Percentiles rank a stretch among this genome's conserved stretches.
Conservation (phyloP, 2,329 filamentous ascomycete species). For the Ophiognomonia clavigignenti-juglandacearum region DNA sequence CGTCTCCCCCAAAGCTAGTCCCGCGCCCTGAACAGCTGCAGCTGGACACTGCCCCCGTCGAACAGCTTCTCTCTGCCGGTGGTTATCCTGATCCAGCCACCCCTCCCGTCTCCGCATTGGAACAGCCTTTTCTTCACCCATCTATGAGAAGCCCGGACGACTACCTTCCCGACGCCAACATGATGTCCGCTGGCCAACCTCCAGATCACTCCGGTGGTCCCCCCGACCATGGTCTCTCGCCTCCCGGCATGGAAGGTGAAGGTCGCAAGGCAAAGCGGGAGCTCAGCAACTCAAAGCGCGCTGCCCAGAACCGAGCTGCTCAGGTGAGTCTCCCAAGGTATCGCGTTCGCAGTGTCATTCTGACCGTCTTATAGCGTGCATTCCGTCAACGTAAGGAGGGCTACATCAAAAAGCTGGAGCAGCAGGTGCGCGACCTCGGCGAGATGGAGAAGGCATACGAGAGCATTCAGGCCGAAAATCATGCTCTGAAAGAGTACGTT, state of each 20-base stretch:
- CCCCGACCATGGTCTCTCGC: conserved; percentile 24
- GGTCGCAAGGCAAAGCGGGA: conserved; percentile 81
- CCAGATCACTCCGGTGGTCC: conserved; percentile 22
- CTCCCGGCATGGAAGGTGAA: conserved; percentile 32
- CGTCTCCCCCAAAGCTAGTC: conserved; percentile 13
- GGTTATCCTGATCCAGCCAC: conserved; percentile 35
- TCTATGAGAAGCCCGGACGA: conserved; percentile 33
- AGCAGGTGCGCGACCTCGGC: conserved; percentile 79
- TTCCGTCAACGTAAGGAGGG: conserved; percentile 97
- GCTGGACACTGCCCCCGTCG: conserved; percentile 11
- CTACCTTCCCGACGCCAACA: conserved; percentile 25
- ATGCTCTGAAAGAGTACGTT: conserved; percentile 85
- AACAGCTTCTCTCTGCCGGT: conserved; percentile 33
- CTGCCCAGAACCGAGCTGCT: conserved; percentile 92
- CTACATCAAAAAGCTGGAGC: conserved; percentile 96
- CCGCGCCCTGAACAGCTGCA: conserved; percentile 11
- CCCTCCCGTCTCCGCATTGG: conserved; percentile 29
- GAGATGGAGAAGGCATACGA: conserved; percentile 75
- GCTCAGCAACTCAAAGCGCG: conserved; percentile 90
- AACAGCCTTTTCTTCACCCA: conserved; percentile 45
- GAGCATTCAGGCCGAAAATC: conserved; percentile 81
- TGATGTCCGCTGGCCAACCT: conserved; percentile 27
- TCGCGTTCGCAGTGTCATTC: conserved; percentile 11
- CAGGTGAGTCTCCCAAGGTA: conserved; percentile 62
- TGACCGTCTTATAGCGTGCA: conserved; percentile 65